A percentile compares a stretch with the other conserved stretches of the same genome.
These are phyloP conservation scores for Ganoderma lucidum DNA, from an alignment of 1,284 basidiomycete genomes.

Conservation along the genomic window DNA sequence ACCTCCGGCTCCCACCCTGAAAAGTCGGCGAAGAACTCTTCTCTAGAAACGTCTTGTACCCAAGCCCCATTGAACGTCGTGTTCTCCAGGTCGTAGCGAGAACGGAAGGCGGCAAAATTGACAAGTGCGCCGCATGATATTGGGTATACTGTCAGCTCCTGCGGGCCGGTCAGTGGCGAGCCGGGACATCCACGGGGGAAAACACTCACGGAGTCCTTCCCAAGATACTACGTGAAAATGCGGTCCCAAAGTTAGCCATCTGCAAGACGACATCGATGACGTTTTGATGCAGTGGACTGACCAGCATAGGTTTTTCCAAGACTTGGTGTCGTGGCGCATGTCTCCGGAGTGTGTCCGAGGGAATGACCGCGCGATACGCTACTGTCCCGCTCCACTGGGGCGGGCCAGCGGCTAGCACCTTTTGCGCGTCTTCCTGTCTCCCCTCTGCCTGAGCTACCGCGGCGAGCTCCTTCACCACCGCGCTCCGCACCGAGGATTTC, in stretches of 20 bases:
- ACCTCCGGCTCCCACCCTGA: slow-evolving; percentile 52
- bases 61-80: slow-evolving; percentile 45
- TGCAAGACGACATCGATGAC: neutral
- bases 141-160: slow-evolving; percentile 56
- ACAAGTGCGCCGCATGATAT: slow-evolving; percentile 50
- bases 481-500: slow-evolving; percentile 41
- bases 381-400: slow-evolving; percentile 50
- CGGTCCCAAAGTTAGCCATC: neutral
- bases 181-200: neutral
- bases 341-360: slow-evolving; percentile 43
- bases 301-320: slow-evolving; percentile 45
- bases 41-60: slow-evolving; percentile 43
- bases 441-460: slow-evolving; percentile 28
- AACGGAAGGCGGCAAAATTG: slow-evolving; percentile 51
- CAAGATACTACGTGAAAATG: slow-evolving; percentile 46
- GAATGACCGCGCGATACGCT: slow-evolving; percentile 50
- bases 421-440: slow-evolving; percentile 28
- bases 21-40: slow-evolving; percentile 44
- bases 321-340: slow-evolving; percentile 45
- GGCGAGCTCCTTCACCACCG: slow-evolving; percentile 38
- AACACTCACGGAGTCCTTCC: slow-evolving; percentile 47
- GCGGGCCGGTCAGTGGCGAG: neutral
- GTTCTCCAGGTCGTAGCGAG: slow-evolving; percentile 45
- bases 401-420: slow-evolving; percentile 34
- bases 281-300: slow-evolving; percentile 35